These are phyloP conservation scores for Eleusine coracana DNA, from an alignment of 176 grass and related monocot species.

Conservation along the genomic window DNA sequence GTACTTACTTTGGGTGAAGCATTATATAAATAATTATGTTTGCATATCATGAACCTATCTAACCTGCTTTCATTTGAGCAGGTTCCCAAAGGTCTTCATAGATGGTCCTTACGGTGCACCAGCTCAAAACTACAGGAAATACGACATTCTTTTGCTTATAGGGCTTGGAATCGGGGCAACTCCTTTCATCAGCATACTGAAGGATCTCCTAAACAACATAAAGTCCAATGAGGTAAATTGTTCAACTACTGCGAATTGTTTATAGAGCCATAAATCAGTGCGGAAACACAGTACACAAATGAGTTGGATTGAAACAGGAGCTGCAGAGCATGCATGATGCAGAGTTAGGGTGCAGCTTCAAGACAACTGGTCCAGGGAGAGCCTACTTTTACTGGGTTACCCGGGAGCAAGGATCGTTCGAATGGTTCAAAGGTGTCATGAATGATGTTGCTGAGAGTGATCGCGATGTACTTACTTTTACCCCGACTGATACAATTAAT, in stretches of 20 bases:
- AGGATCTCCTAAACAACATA: constrained; percentile 88
- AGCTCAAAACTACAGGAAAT: constrained; percentile 99
- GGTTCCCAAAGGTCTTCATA: constrained; percentile 91
- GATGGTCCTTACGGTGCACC: constrained; percentile 95
- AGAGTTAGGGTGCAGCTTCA: constrained; percentile 55
- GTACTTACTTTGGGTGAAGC: neutral
- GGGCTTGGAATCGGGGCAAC: constrained; percentile 97
- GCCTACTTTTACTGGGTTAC: constrained; percentile 99
- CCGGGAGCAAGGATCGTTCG: constrained; percentile 96
- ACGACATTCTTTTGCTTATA: constrained; percentile 93
- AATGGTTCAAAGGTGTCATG: constrained; percentile 99
- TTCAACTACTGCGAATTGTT: constrained; percentile 14
- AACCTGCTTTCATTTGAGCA: neutral
- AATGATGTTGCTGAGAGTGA: constrained; percentile 94
- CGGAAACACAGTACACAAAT: neutral
- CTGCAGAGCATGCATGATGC: constrained; percentile 55
- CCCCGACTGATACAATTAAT: neutral
- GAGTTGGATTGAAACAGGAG: constrained; percentile 48
- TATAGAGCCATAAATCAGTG: neutral
- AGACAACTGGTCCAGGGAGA: constrained; percentile 77
- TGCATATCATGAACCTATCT: neutral
- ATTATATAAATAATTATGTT: neutral
- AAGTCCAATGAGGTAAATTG: constrained; percentile 71
- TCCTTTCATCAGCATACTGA: constrained; percentile 98
- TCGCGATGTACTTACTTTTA: constrained; percentile 59